Evolutionary conservation across 495 filamentous ascomycete species (phyloP), one percentile per base, ranked within the genome.

Genomic region (Lichina pygmaea): DNA sequence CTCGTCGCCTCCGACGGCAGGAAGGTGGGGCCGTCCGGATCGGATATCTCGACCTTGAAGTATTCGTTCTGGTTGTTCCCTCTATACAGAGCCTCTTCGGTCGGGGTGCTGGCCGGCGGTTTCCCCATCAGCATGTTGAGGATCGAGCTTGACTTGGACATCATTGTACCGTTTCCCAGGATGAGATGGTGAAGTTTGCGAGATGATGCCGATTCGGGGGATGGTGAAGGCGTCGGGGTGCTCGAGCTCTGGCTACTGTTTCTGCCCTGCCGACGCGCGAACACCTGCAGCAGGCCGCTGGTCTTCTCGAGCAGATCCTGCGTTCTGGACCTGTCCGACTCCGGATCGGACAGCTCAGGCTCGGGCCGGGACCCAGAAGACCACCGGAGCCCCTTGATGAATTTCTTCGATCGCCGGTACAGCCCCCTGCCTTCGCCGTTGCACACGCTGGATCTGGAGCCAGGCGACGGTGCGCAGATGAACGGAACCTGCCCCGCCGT

Each of bases 1-100:
- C 66, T 59, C 6, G 42, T 61, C 8, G 66, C 65, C 52, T 68
- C 64, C 65, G 47, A 52, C 16, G 50, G 48, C 16, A 55, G 51
- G 32, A 51, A 53, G 24, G 45, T 46, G 11, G 50, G 47, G n/a
- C 39, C 48, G 30, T 40, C 9, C 44, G 47, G 36, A 33, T 55
- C 55, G 48, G 50, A 51, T 44, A 53, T 57, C 49, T 44, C 54
- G 48, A 45, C 52, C 45, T n/a, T 43, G 42, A 43, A 43, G 16
- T 43, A 43, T 2, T n/a, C 12, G 36, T 33, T 33, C 39, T 6
- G 17, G 15, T 51, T 53, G 49, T 49, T 43, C 10, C 11, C 46
- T 2, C 33, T 36, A 11, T 51, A 50, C 13, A 13, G 10, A 31
- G 44, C 41, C 34, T 50, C 52, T 10, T 17, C 31, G 30, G 17